Base-by-base conservation (phyloP, 345 rosid genomes). In the Bretschneidera sinensis region DNA sequence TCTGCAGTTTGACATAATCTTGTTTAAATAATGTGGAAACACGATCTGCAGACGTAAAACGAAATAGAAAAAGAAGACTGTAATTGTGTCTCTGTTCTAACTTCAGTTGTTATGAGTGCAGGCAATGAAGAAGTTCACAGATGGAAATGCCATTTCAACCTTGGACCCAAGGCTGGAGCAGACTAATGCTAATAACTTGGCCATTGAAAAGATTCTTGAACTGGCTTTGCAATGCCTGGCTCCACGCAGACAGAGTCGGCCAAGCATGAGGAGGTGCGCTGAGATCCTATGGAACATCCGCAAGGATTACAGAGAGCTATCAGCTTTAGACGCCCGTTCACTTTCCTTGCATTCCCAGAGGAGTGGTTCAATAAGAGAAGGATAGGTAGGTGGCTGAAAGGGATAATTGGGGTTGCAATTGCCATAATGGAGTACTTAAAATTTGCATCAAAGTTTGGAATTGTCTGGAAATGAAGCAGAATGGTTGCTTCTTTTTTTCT, bases 231-330 rank as follows among this genome's bases (percentile, higher is more conserved):
- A 73, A 33, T 92, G 98, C 70, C 47, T 87, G 73, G 97, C 95
- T 63, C 88, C 92, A 3, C 74, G 63, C 25, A 76, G 89, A 76
- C 84, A 81, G 62, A 77, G 59, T 15, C 76, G 99, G 70, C 95
- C 99, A 16, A 76, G 76, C 72, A 90, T 94, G 97, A 83, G 78
- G 71, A 79, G 72, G 49, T 89, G 97, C 47, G 94, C 81, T 15
- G 97, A 92, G 86, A 67, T 87, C 66, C 81, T 94, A 15, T 89
- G 99, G 95, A 70, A 78, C 24, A 79, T 90, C 34, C 99, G 97
- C 13, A 94, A 89, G 76, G 92, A 87, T 67, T 90, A 78, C 73
- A 81, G 82, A 68, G 90, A 83, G 21, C 28, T 51, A 48, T 68
- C 62, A 21, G 72, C 68, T 70, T 61, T 70, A 59, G 83, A 80